These are phyloP conservation scores for Coemansia sp. DNA, from an alignment of 192 early-diverging fungal genomes.

Conservation along the genomic window DNA sequence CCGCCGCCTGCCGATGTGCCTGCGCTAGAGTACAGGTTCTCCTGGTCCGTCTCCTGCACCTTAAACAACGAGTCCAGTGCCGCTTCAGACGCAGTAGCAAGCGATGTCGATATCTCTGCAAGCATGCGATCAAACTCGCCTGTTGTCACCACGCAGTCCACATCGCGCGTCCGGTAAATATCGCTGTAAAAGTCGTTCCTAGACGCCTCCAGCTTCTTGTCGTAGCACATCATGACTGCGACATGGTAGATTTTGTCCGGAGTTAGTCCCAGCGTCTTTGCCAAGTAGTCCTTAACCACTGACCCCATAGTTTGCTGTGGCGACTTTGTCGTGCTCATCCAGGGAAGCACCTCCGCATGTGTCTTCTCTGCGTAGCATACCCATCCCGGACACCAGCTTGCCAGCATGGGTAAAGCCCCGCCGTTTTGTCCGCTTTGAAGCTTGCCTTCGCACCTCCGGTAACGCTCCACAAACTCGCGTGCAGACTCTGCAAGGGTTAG, in stretches of 20 bases:
- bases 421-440: constrained; percentile 7
- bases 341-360: constrained; percentile 82
- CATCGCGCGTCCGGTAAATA: constrained; percentile 80
- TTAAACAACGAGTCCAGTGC: constrained; percentile 61
- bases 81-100: constrained; percentile 56
- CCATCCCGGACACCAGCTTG: constrained; percentile 81
- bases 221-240: constrained; percentile 96
- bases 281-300: constrained; percentile 84
- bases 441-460: constrained; percentile 41
- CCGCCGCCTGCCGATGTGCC: constrained; percentile 92
- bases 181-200: constrained; percentile 88
- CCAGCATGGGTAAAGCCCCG: constrained; percentile 59
- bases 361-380: constrained; percentile 99
- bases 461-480: constrained; percentile 86
- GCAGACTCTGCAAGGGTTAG: constrained; percentile 80
- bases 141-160: constrained; percentile 95
- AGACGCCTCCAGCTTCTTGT: constrained; percentile 98
- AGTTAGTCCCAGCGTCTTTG: constrained; percentile 58
- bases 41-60: constrained; percentile 19
- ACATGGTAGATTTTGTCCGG: constrained; percentile 91
- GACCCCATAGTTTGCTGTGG: constrained; percentile 98
- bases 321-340: constrained; percentile 89
- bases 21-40: constrained; percentile 59
- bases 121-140: constrained; percentile 91
- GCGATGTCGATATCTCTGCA: constrained; percentile 58